Base-by-base conservation (phyloP, 352 stramenopile genomes). In the Aphanomyces euteiches region DNA sequence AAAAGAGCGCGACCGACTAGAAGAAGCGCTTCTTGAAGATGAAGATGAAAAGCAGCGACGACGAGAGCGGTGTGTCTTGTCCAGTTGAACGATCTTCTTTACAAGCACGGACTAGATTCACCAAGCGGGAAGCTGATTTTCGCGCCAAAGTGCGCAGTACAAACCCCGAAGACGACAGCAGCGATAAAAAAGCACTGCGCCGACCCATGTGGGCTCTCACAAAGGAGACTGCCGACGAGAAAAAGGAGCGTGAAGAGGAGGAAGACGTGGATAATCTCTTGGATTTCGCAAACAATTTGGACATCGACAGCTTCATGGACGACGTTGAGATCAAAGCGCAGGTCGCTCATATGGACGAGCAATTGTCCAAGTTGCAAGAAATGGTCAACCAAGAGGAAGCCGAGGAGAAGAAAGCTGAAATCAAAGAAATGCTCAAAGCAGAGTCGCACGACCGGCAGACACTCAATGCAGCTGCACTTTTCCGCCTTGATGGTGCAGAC, bases 281-380 rank as follows among this genome's bases (percentile, higher is more conserved):
- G 15, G 83, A 92, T 28, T 98, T 98, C 78, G 93, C 90, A 37
- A 91, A 97, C 66, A 89, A 92, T 50, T 77, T 98, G 7, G 87
- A 98, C 72, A 93, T 97, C 59, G 94, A 98, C 75, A 86, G 96
- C 79, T 98, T 98, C 79, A 93, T 97, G 77, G 83, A 96, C 75
- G 93, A 98, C 61, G 79, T 94, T 17, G 85, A 95, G 74, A 78
- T 93, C 72, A 95, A 94, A 58, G 85, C 84, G 4, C 81, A 82
- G 19, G 80, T 95, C 10, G 79, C 78, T 38, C 86, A 93, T 68
- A 82, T 98, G 15, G 91, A 97, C 75, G 83, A 97, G 71, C 85
- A 97, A 53, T 82, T 98, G 56, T 79, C 83, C 34, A 90, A 96
- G 67, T 75, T 98, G 37, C 85, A 98, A 74, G 81, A 75, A 59